Percentiles rank a stretch among this genome's conserved stretches.
These are phyloP conservation scores for Bryoerythrophyllum caledonicum DNA, from an alignment of 225 moss, liverwort and hornwort species.

Conservation along the genomic window DNA sequence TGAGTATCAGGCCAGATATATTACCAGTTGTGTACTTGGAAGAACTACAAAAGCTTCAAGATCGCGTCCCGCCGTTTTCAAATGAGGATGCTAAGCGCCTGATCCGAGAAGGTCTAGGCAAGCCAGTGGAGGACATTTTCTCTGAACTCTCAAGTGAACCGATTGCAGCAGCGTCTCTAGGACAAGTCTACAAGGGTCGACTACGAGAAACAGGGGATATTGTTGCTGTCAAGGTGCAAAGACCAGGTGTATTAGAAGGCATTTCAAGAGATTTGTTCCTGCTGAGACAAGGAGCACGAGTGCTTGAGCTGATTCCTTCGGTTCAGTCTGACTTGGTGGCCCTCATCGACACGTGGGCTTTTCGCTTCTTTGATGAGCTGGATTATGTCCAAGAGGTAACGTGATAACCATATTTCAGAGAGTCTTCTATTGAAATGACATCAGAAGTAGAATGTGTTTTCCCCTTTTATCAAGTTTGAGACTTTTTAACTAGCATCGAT, in stretches of 20 bases:
- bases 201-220: conserved; percentile 60
- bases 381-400: conserved; percentile 89
- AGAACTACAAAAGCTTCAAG: conserved; percentile 88
- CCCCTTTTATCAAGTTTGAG: conserved; percentile 5
- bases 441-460: conserved; percentile 12
- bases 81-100: conserved; percentile 66
- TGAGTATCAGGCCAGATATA: conserved; percentile 88
- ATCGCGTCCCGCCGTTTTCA: conserved; percentile 80
- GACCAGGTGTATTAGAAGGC: conserved; percentile 82
- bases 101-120: conserved; percentile 65
- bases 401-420: not conserved
- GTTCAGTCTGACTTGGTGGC: conserved; percentile 73
- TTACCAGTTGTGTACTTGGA: conserved; percentile 74
- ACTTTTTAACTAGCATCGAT: not conserved
- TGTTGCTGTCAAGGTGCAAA: conserved; percentile 87
- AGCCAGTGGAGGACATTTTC: conserved; percentile 61
- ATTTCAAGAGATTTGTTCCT: conserved; percentile 82
- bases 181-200: conserved; percentile 82
- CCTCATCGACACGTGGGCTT: conserved; percentile 79
- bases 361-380: conserved; percentile 87
- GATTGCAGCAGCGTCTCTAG: conserved; percentile 86
- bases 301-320: conserved; percentile 53
- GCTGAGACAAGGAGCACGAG: conserved; percentile 56
- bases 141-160: conserved; percentile 72
- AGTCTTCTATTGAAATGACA: not conserved